A percentile compares a stretch with the other conserved stretches of the same genome.
Evolutionary conservation across 1,284 basidiomycete species (phyloP).

Genomic region (Cutaneotrichosporon arboriforme): DNA sequence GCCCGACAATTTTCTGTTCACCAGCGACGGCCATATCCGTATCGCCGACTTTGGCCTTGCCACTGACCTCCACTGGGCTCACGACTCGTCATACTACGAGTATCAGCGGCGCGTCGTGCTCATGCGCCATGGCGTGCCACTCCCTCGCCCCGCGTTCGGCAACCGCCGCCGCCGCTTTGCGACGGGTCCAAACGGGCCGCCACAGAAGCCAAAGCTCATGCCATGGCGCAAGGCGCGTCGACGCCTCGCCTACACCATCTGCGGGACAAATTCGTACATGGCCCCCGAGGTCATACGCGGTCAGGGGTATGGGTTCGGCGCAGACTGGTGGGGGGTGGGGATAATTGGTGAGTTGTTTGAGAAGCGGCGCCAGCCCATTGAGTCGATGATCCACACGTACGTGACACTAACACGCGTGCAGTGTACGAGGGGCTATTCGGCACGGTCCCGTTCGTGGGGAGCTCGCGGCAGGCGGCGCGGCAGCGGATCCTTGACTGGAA

Average conservation of each 20-base stretch:
- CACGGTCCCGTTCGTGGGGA: conserved; percentile 81
- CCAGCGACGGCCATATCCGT: conserved; percentile 85
- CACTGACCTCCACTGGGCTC: conserved; percentile 59
- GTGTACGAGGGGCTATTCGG: conserved; percentile 72
- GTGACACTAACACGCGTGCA: conserved; percentile 9
- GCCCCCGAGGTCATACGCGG: conserved; percentile 88
- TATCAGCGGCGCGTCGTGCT: conserved; percentile 83
- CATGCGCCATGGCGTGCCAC: conserved; percentile 88
- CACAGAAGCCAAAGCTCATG: conserved; percentile 52
- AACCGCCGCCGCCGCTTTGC: conserved; percentile 10
- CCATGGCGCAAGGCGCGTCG: conserved; percentile 57
- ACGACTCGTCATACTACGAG: conserved; percentile 92
- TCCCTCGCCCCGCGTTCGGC: conserved; percentile 42
- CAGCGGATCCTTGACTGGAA: conserved; percentile 93
- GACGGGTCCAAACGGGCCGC: conserved; percentile 50
- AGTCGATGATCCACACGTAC: no score
- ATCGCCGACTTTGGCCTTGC: conserved; percentile 94
- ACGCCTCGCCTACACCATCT: conserved; percentile 89
- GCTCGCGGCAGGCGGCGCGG: conserved; percentile 79
- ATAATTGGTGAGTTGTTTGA: conserved; percentile 62
- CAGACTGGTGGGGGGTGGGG: conserved; percentile 97
- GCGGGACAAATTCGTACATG: conserved; percentile 78
- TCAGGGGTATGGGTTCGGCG: conserved; percentile 81
- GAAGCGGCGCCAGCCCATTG: not conserved
- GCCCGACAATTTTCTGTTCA: conserved; percentile 93